Base-by-base conservation (phyloP, 768 basidiomycete genomes). In the Psilocybe tampanensis region DNA sequence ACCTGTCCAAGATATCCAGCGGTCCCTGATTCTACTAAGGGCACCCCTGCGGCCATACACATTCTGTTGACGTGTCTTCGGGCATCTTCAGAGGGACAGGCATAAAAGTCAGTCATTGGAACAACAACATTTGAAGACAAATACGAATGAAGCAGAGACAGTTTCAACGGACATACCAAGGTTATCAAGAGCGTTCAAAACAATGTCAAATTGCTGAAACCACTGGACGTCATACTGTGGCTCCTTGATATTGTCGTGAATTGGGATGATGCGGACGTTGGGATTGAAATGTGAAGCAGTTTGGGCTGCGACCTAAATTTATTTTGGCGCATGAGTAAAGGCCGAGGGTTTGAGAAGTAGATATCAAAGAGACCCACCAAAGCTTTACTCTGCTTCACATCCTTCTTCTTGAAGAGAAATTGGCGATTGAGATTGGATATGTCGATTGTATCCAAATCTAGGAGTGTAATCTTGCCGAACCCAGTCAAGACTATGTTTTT, bases 51-150 rank as follows among this genome's bases (percentile, higher is more conserved):
- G 1, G 96, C 94, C 80, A 97, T 90, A 70, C 97, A 98, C 88
- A 99, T 95, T 68, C 89, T 90, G 76, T 98, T 98, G 48, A 98
- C 95, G 68, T 98, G 96, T n/a, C n/a, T n/a, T n/a, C n/a, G n/a
- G n/a, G n/a, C n/a, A n/a, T n/a, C n/a, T n/a, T n/a, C n/a, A n/a
- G n/a, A n/a, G n/a, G n/a, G n/a, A n/a, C n/a, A n/a, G n/a, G n/a
- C n/a, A n/a, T n/a, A n/a, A n/a, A n/a, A n/a, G n/a, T n/a, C n/a
- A n/a, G n/a, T n/a, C n/a, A n/a, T n/a, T n/a, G n/a, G n/a, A n/a
- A n/a, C n/a, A n/a, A n/a, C n/a, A 0, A 24, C n/a, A n/a, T n/a
- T 13, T 47, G 18, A 12, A 23, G 43, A 17, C 13, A 18, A 15
- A 21, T 32, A 24, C 3, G 11, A 53, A 23, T 12, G 19, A 21